Percentiles rank a stretch among this genome's conserved stretches.
These are phyloP conservation scores for Tulasnella sp. DNA, from an alignment of 768 basidiomycete genomes.

Conservation along the genomic window DNA sequence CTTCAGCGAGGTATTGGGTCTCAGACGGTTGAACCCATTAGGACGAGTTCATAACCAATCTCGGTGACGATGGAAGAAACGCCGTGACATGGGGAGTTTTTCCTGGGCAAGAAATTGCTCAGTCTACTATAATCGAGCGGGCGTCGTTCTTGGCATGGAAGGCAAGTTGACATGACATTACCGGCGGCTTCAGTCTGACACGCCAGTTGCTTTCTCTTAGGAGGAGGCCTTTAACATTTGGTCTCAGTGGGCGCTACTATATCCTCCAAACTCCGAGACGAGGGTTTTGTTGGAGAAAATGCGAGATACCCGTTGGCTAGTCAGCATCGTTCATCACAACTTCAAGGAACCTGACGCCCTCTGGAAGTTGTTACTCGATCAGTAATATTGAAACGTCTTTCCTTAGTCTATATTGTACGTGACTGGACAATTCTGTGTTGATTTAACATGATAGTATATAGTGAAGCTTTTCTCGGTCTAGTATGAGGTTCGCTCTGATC, in stretches of 20 bases:
- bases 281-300: slow-evolving; percentile 70
- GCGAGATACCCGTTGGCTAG: slow-evolving; percentile 75
- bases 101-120: slow-evolving; percentile 91
- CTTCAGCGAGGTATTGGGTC: background rate
- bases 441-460: background rate
- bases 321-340: slow-evolving; percentile 91
- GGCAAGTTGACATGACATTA: slow-evolving; percentile 47
- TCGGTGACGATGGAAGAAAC: slow-evolving; percentile 73
- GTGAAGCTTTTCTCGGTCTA: background rate
- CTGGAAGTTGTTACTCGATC: slow-evolving; percentile 75
- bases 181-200: background rate
- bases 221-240: slow-evolving; percentile 96
- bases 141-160: slow-evolving; percentile 97
- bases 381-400: background rate
- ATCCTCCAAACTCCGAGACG: slow-evolving; percentile 68
- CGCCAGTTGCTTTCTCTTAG: slow-evolving; percentile 44
- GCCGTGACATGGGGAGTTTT: slow-evolving; percentile 99
- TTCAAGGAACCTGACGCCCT: slow-evolving; percentile 73
- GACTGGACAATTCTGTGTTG: background rate
- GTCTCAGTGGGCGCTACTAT: slow-evolving; percentile 89
- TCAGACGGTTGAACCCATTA: slow-evolving; percentile 36
- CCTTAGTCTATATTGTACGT: background rate
- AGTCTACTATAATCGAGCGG: slow-evolving; percentile 93
- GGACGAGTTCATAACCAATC: slow-evolving; percentile 79
- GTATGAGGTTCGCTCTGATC: background rate